Conservation (phyloP, 2,329 filamentous ascomycete species). For the Paraphaeosphaeria sporulosa region DNA sequence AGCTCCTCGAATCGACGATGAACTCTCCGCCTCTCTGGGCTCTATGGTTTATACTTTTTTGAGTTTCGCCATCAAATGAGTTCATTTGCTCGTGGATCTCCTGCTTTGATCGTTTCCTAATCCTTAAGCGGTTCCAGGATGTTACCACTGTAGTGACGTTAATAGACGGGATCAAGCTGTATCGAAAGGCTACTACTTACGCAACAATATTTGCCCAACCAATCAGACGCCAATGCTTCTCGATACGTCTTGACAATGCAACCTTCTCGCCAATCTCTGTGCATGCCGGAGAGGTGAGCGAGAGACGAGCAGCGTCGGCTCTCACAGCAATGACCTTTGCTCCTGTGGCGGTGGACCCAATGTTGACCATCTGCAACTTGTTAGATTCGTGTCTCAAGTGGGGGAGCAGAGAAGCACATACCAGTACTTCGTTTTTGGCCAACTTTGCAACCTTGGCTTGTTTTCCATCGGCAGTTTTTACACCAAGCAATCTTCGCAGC, state of each 20-base stretch:
- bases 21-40: constrained; percentile 15
- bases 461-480: constrained; percentile 97
- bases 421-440: constrained; percentile 94
- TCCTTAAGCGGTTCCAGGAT: constrained; percentile 44
- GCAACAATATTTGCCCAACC: constrained; percentile 54
- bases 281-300: constrained; percentile 91
- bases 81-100: neutral
- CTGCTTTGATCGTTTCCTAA: constrained; percentile 8
- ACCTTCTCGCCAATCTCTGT: constrained; percentile 99
- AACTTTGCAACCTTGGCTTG: constrained; percentile 99
- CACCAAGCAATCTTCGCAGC: constrained; percentile 89
- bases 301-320: constrained; percentile 95
- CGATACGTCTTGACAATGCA: constrained; percentile 92
- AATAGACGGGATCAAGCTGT: constrained; percentile 18
- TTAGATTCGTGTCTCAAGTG: constrained; percentile 21
- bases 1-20: constrained; percentile 35
- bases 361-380: constrained; percentile 83
- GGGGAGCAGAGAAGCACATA: constrained; percentile 20
- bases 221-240: constrained; percentile 86
- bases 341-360: constrained; percentile 95
- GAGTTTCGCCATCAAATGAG: neutral
- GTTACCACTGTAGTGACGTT: constrained; percentile 42
- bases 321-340: constrained; percentile 97
- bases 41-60: constrained; percentile 14
- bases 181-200: constrained; percentile 39